These are phyloP conservation scores for Myotisia sp. DNA, from an alignment of 2,329 filamentous ascomycete species.

Conservation along the genomic window DNA sequence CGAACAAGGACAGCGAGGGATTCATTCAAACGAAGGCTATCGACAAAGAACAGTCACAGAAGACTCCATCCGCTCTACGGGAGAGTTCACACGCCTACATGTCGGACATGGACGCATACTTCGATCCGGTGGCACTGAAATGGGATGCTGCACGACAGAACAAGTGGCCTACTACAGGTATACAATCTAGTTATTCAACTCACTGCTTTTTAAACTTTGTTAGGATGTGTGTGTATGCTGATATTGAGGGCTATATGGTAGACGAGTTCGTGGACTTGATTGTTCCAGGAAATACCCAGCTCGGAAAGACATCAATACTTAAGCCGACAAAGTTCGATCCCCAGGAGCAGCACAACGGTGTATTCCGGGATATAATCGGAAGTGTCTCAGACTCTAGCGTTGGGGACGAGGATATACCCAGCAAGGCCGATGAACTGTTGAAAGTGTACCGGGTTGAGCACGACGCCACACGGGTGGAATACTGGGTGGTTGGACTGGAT, in stretches of 20 bases:
- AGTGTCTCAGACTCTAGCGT: too few species aligned
- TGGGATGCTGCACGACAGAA: conserved; percentile 31
- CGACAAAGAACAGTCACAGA: conserved; percentile 31
- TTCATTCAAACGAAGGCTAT: conserved; percentile 6
- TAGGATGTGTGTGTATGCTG: too few species aligned
- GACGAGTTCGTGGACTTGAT: too few species aligned
- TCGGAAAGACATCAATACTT: too few species aligned
- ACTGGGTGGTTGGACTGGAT: conserved; percentile 60
- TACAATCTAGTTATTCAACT: too few species aligned
- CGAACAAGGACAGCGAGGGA: conserved; percentile 29
- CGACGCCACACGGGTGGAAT: conserved; percentile 54
- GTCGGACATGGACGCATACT: conserved; percentile 76
- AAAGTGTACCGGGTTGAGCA: conserved; percentile 59
- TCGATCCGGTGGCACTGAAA: conserved; percentile 58
- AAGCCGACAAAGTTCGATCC: conserved; percentile 60
- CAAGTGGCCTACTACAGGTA: conserved; percentile 22
- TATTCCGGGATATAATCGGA: conserved; percentile 40
- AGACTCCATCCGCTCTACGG: conserved; percentile 47
- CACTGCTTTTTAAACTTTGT: too few species aligned
- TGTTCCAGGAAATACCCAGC: too few species aligned
- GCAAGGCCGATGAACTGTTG: conserved; percentile 40
- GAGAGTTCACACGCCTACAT: conserved; percentile 52
- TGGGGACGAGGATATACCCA: conserved; percentile 30
- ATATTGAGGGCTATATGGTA: too few species aligned
- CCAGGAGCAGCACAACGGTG: conserved; percentile 48